Base-by-base conservation (phyloP, 2,329 filamentous ascomycete genomes). In the Colletotrichum caudatum region DNA sequence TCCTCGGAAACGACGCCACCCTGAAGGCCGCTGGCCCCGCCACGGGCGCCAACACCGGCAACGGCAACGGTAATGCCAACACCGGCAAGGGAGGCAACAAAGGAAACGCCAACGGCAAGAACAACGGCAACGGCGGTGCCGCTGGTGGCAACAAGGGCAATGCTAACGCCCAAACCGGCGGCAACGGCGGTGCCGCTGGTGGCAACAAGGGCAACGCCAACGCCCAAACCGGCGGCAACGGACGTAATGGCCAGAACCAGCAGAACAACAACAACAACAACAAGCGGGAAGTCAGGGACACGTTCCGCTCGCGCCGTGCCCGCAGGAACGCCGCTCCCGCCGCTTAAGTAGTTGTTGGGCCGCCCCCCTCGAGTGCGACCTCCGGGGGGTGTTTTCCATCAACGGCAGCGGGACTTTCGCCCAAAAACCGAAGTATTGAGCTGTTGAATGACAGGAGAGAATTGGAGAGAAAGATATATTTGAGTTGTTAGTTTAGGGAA, bases 1-100 rank as follows among this genome's bases (percentile, higher is more conserved):
- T 83, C 54, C 76, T 82, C 20, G 76, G 76, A n/a, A 76, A 56
- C 53, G 20, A 77, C 50, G 69, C 81, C 44, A 79, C 83, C 20
- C 73, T 75, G 2, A 74, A 82, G 75, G 84, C 83, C 2, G 78
- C 78, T 5, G 70, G 66, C 14, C 70, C 71, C 46, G 44, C 53
- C 56, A 71, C 66, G 41, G 58, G 62, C 26, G 74, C 72, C 61
- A 74, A 73, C 26, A 75, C 72, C 26, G 74, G 71, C 18, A 69
- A 58, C 9, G 72, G 37, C 6, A 48, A 48, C 1, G 39, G 16
- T 29, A 65, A 54, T 4, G 26, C 6, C 6, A 39, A 29, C 46
- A 60, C 6, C 37, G 35, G 29, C 46, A 44, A n/a, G 51, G 50
- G 48, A 33, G 35, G 35, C 8, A 33, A 39, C 35, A 62, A 57